A percentile compares a stretch with the other conserved stretches of the same genome.
phyloP scores from a whole-genome alignment of 2,329 filamentous ascomycete genomes.

The Helotiales sp. region DNA sequence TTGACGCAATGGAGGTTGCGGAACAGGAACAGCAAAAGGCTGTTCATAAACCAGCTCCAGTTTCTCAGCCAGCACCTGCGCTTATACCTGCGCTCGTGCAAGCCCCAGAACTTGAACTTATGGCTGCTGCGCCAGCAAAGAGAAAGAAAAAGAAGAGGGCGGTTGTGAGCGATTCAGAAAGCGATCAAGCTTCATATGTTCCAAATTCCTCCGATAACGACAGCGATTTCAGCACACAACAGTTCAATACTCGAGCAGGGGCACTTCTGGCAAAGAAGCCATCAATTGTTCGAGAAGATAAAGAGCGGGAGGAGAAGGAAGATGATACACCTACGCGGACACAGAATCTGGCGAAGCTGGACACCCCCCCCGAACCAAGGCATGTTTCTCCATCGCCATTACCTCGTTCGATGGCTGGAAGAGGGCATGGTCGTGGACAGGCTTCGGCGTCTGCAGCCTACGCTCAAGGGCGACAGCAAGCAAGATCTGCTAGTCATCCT shows the following conservation, averaged over 20 bases:
- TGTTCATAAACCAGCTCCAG: conserved; percentile 11
- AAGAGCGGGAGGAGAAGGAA: conserved; percentile 48
- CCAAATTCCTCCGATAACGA: conserved; percentile 41
- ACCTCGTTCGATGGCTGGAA: conserved; percentile 34
- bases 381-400: conserved; percentile 37
- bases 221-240: conserved; percentile 33
- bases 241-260: conserved; percentile 32
- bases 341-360: conserved; percentile 19
- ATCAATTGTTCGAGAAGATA: conserved; percentile 53
- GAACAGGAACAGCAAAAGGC: conserved; percentile 12
- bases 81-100: conserved; percentile 10
- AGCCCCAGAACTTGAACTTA: conserved; percentile 10
- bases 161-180: conserved; percentile 35
- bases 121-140: conserved; percentile 8
- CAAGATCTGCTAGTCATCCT: conserved; percentile 35
- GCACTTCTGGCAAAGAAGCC: conserved; percentile 47
- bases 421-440: conserved; percentile 36
- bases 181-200: conserved; percentile 36
- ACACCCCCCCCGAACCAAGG: conserved; percentile 21
- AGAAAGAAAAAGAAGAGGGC: conserved; percentile 38
- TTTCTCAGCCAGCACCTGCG: conserved; percentile 5
- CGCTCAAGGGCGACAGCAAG: conserved; percentile 31
- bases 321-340: conserved; percentile 33
- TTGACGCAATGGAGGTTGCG: conserved; percentile 45
- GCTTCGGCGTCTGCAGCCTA: conserved; percentile 32